phyloP scores from a whole-genome alignment of 441 rosid species.

The Mallotus repandus region DNA sequence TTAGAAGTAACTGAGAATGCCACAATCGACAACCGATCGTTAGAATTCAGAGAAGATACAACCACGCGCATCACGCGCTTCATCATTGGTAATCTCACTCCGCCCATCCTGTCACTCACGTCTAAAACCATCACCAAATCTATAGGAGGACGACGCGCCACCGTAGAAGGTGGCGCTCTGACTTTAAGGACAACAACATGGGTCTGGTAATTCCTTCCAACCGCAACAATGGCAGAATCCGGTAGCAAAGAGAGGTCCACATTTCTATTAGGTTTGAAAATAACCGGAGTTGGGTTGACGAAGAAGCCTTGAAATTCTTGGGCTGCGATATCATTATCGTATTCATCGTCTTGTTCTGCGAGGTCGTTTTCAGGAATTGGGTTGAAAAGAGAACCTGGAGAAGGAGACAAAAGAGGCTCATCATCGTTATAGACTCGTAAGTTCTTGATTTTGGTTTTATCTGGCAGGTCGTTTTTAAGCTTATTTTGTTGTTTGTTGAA shows the following conservation, averaged over 20 bases:
- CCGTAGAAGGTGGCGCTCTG: constrained; percentile 46
- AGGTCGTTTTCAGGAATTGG: constrained; percentile 59
- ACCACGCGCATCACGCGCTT: constrained; percentile 62
- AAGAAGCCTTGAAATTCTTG: constrained; percentile 60
- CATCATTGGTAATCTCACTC: constrained; percentile 46
- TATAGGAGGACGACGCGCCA: constrained; percentile 48
- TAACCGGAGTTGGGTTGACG: constrained; percentile 24
- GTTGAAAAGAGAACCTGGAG: constrained; percentile 51
- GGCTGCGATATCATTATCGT: constrained; percentile 28
- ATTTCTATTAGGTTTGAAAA: constrained; percentile 19
- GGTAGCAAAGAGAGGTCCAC: constrained; percentile 50
- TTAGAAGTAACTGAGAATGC: constrained; percentile 72
- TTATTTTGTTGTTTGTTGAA: constrained; percentile 21
- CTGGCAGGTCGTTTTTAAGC: neutral
- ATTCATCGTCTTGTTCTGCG: constrained; percentile 51
- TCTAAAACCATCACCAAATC: constrained; percentile 77
- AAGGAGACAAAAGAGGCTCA: constrained; percentile 73
- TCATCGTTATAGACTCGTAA: constrained; percentile 74
- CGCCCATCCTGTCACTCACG: constrained; percentile 50
- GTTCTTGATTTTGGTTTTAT: constrained; percentile 29
- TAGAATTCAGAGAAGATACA: constrained; percentile 54
- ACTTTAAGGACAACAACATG: constrained; percentile 59
- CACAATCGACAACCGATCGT: constrained; percentile 82
- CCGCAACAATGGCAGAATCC: constrained; percentile 69
- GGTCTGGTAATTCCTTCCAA: constrained; percentile 48